phyloP scores from a whole-genome alignment of 2,329 filamentous ascomycete species.

The Biscogniauxia marginata region DNA sequence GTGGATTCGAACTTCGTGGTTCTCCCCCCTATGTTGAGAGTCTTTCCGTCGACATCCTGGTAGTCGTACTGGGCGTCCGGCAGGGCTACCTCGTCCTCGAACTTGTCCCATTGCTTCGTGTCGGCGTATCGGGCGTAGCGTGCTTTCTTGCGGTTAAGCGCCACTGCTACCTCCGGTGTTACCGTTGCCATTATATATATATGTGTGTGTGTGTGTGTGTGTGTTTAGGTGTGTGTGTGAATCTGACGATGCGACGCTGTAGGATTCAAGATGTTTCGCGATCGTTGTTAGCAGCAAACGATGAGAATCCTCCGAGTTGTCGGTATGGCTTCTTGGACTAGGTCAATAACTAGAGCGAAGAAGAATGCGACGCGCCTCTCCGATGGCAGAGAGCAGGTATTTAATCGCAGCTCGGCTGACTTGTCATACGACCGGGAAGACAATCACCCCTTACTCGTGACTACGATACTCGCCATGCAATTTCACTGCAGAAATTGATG shows the following conservation, averaged over 20 bases:
- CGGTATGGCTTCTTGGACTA: not conserved
- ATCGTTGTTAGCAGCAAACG: not conserved
- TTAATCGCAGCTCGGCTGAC: not conserved
- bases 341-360: not conserved
- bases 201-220: too few species aligned
- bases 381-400: not conserved
- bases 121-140: conserved; percentile 29
- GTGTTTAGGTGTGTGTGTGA: too few species aligned
- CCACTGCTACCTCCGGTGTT: conserved; percentile 22
- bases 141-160: conserved; percentile 28
- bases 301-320: not conserved
- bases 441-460: not conserved
- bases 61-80: conserved; percentile 22
- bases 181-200: not conserved
- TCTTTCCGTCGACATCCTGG: conserved; percentile 10
- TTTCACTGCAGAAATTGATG: not conserved
- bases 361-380: not conserved
- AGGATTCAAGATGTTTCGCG: not conserved
- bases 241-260: not conserved
- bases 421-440: not conserved
- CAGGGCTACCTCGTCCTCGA: conserved; percentile 22
- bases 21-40: not conserved
- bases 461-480: not conserved
- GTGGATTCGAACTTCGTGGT: conserved; percentile 9
- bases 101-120: conserved; percentile 26